Conservation (phyloP, 164 flowering plant genomes). For the Umbellularia californica region DNA sequence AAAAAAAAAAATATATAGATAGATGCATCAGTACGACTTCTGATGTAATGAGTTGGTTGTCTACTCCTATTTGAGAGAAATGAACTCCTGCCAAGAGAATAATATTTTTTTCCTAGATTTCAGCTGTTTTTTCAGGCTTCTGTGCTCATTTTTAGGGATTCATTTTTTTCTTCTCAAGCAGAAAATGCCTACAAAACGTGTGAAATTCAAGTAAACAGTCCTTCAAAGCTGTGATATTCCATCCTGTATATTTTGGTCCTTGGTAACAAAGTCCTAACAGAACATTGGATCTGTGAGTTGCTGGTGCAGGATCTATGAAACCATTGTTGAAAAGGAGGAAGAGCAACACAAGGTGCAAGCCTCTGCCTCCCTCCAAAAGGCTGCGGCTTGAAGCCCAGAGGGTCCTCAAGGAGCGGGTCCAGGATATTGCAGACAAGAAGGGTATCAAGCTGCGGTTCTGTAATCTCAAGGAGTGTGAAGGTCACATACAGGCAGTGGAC, state of each 20-base stretch:
- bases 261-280: conserved; percentile 39
- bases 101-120: too few relatives aligned
- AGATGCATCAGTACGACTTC: neutral
- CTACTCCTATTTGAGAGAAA: neutral
- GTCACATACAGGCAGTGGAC: conserved; percentile 64
- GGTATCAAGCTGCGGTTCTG: conserved; percentile 92
- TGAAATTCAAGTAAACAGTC: too few relatives aligned
- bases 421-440: conserved; percentile 97
- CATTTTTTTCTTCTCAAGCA: neutral
- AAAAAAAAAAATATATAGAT: too few relatives aligned
- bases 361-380: conserved; percentile 96
- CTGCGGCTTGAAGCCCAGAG: conserved; percentile 91
- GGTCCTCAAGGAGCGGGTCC: conserved; percentile 92
- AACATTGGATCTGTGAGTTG: conserved; percentile 72
- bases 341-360: conserved; percentile 65
- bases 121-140: neutral
- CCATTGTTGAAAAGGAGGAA: conserved; percentile 68
- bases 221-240: neutral
- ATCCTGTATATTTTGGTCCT: neutral
- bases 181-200: neutral
- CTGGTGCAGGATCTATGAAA: conserved; percentile 88
- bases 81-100: neutral
- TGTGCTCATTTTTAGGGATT: neutral
- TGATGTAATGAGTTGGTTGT: neutral
- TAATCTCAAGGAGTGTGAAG: conserved; percentile 87